Evolutionary conservation across 176 grass and related monocot species (phyloP).

Genomic region (Poa pratensis): DNA sequence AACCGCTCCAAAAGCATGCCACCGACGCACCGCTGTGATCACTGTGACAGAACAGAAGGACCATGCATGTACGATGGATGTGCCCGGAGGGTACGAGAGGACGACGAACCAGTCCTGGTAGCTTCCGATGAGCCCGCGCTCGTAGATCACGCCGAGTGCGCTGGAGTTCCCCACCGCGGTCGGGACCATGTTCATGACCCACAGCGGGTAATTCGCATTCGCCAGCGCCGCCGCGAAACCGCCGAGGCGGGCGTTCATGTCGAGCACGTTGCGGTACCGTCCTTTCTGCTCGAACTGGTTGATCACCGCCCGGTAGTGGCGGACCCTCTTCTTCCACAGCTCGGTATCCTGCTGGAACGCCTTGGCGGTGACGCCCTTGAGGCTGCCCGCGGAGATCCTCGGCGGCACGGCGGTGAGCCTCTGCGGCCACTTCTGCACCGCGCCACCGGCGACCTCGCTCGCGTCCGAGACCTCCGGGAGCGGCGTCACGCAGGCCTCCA

Average conservation of each 20-base stretch:
- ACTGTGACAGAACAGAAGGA: not conserved
- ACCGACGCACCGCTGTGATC: conserved; percentile 46
- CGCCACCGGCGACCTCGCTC: conserved; percentile 61
- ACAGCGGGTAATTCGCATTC: conserved; percentile 58
- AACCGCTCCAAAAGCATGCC: not conserved
- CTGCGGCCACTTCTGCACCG: conserved; percentile 80
- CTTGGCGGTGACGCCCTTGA: conserved; percentile 56
- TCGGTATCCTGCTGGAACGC: conserved; percentile 73
- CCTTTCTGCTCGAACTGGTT: conserved; percentile 75
- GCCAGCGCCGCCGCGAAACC: conserved; percentile 81
- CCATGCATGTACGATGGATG: not conserved
- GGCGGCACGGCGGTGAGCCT: conserved; percentile 76
- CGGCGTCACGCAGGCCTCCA: conserved; percentile 83
- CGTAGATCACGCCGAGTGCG: conserved; percentile 82
- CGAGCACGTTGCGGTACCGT: conserved; percentile 85
- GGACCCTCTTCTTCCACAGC: conserved; percentile 70
- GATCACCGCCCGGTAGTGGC: conserved; percentile 76
- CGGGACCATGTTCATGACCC: conserved; percentile 95
- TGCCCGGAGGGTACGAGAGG: not conserved
- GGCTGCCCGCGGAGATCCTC: conserved; percentile 49
- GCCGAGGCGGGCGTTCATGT: conserved; percentile 79
- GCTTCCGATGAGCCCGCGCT: conserved; percentile 89
- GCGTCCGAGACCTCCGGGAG: conserved; percentile 60
- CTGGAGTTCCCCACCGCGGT: conserved; percentile 47
- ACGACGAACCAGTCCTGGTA: conserved; percentile 89